Evolutionary conservation across 805 yeast genomes (phyloP), one percentile per base, ranked within the genome.

Genomic region (Priceomyces fermenticarens): DNA sequence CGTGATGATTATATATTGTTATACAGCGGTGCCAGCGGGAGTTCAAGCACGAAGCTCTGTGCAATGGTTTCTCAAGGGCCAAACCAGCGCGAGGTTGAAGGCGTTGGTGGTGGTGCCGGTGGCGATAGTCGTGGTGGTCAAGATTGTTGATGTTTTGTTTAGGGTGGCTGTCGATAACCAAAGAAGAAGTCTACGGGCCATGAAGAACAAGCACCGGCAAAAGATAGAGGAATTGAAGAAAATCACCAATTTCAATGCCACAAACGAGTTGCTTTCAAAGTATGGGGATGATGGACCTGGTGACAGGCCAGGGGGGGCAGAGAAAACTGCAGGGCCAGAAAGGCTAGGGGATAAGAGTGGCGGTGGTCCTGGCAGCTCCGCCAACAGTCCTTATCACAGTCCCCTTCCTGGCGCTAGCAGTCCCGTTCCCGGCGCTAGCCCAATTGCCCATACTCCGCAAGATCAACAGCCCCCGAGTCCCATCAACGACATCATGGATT

Each of bases 211-310:
- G 35, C 88, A 82, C 44, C 64, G 67, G 41, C 60, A 61, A 17
- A 80, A 81, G 55, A 72, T 85, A 36, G 85, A 82, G 15, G 85
- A 81, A 45, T 67, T 85, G 60, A 86, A 86, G 60, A 69, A 75
- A 42, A 72, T 78, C 53, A 85, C 96, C 11, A 84, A 86, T 48
- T 91, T 80, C 59, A 77, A 84, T 52, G 73, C 82, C 10, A 86
- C 96, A 1, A 81, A 80, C 59, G 80, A 84, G n/a, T 70, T 90
- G 35, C 64, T 90, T 33, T 77, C 74, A 38, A 72, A 89, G 52
- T 89, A 58, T 38, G 70, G 54, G 25, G 47, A 47, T n/a, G 10
- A 10, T 31, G 20, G 15, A 20, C 7, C 25, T 20, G 25, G 25
- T 8, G 25, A 20, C 25, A 20, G n/a, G n/a, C n/a, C n/a, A n/a